Evolutionary conservation across 768 basidiomycete species (phyloP), one percentile per base, ranked within the genome.

Genomic region (Tylopilus sp.): DNA sequence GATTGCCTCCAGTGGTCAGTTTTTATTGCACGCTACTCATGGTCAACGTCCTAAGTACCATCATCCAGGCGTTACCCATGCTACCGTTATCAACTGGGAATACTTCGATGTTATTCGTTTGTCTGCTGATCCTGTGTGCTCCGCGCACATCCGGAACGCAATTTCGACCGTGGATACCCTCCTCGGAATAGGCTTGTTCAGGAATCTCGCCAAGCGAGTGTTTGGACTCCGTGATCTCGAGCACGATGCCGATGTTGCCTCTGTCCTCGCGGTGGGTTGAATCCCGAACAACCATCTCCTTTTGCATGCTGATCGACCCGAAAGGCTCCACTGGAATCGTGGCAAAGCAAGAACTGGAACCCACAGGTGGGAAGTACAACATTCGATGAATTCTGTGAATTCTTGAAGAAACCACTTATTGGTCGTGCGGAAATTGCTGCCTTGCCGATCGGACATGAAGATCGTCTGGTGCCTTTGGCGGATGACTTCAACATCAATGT

Each of bases 281-380:
- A 5, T 35, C 26, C 33, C 8, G 2, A 33, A 45, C n/a, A 28
- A 28, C 7, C 1, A 4, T 69, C 63, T 59, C 60, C 64, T 56
- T 28, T 20, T 30, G 11, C 21, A 46, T 45, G 25, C 52, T 55
- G 12, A 50, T 22, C 17, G 21, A 49, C 25, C n/a, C 46, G 25
- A 40, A 40, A 90, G 79, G 63, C 57, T 39, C 86, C 89, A 3
- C 73, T 93, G 23, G 79, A 78, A 1, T 70, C 67, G 6, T 95
- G 92, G 89, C 95, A 98, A 71, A 76, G 73, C 0, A 87, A 86
- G 68, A 86, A 85, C 63, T 98, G 94, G 95, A 88, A 95, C 65
- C 86, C 88, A 0, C 69, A 70, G 13, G 79, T 87, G 42, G 79
- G 76, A 6, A 85, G 79, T 60, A 77, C 75, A 1, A 63, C 47